These are phyloP conservation scores for Arthroderma sp. DNA, from an alignment of 2,329 filamentous ascomycete species.

Conservation along the genomic window DNA sequence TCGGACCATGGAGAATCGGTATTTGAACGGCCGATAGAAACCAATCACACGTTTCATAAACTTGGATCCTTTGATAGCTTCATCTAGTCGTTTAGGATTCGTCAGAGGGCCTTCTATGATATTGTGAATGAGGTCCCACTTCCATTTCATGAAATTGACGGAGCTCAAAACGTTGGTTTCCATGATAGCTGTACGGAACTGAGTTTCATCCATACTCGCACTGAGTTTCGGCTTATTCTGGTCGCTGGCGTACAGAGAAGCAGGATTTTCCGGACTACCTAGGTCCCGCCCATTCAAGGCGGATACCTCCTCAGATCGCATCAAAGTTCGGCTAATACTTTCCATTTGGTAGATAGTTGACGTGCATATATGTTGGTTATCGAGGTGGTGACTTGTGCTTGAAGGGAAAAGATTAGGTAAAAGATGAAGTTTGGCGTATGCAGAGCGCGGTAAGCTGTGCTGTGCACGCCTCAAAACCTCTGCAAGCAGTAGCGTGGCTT, in stretches of 20 bases:
- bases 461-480: constrained; percentile 85
- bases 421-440: constrained; percentile 75
- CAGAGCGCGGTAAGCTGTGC: constrained; percentile 64
- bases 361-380: constrained; percentile 66
- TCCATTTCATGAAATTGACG: constrained; percentile 90
- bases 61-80: constrained; percentile 87
- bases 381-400: constrained; percentile 20
- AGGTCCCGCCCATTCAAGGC: constrained; percentile 18
- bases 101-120: constrained; percentile 87
- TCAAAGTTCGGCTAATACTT: constrained; percentile 86
- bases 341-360: constrained; percentile 96
- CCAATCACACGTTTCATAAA: constrained; percentile 91
- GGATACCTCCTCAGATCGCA: constrained; percentile 52
- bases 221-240: constrained; percentile 41
- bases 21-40: constrained; percentile 95
- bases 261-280: constrained; percentile 34
- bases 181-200: constrained; percentile 47
- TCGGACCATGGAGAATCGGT: constrained; percentile 77
- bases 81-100: constrained; percentile 80
- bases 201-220: constrained; percentile 49
- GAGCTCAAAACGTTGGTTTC: constrained; percentile 77
- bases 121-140: constrained; percentile 84
- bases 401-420: constrained; percentile 73
- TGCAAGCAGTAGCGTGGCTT: constrained; percentile 79
- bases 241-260: constrained; percentile 25